Evolutionary conservation across 176 grass and related monocot species (phyloP).

Genomic region (Puccinellia tenuiflora): DNA sequence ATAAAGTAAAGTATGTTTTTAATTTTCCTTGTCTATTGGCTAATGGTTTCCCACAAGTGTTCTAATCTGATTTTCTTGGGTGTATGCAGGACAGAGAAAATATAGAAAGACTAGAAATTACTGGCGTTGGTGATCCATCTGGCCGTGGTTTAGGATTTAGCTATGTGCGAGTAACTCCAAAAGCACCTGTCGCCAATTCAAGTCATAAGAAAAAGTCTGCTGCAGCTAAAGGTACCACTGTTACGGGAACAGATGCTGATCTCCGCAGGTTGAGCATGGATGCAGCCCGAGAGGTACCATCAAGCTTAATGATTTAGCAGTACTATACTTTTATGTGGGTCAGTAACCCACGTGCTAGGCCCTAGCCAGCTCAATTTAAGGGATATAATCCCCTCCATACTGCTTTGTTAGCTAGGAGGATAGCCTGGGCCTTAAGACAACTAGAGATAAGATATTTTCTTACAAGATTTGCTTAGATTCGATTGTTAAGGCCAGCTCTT

Average conservation of each 20-base stretch:
- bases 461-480: neutral
- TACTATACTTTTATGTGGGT: neutral
- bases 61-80: slow-evolving; percentile 12
- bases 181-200: slow-evolving; percentile 76
- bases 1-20: neutral
- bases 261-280: slow-evolving; percentile 99
- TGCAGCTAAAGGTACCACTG: slow-evolving; percentile 75
- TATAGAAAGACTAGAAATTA: slow-evolving; percentile 92
- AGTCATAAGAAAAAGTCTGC: slow-evolving; percentile 72
- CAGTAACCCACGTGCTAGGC: neutral
- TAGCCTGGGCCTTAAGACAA: neutral
- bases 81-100: slow-evolving; percentile 71
- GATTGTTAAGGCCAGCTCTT: neutral
- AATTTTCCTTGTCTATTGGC: neutral
- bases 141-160: slow-evolving; percentile 95
- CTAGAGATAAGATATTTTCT: neutral
- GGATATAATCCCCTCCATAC: neutral
- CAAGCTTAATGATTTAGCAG: slow-evolving; percentile 15
- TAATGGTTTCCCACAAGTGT: neutral
- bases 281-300: slow-evolving; percentile 91
- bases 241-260: slow-evolving; percentile 98
- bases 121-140: slow-evolving; percentile 89
- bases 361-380: neutral
- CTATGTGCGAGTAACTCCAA: slow-evolving; percentile 76
- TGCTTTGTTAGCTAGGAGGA: neutral